Evolutionary conservation across 2,329 filamentous ascomycete genomes (phyloP).

Genomic region (Venturiaceae sp.): DNA sequence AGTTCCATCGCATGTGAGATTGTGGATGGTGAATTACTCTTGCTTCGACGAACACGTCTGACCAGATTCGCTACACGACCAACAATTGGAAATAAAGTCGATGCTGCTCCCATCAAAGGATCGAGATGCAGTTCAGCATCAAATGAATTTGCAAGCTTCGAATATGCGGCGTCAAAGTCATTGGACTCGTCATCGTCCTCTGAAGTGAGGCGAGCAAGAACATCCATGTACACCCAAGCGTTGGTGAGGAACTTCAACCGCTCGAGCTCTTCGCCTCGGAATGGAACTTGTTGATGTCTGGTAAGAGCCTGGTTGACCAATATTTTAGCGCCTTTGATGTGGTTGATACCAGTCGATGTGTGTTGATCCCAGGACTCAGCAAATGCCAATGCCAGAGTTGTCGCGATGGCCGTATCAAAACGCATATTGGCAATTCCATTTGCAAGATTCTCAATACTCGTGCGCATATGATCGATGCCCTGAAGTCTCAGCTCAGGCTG

Average conservation of each 20-base stretch:
- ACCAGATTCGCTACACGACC: slow-evolving; percentile 56
- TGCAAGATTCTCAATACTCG: slow-evolving; percentile 49
- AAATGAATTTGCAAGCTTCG: slow-evolving; percentile 18
- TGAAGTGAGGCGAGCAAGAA: slow-evolving; percentile 58
- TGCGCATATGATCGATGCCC: slow-evolving; percentile 61
- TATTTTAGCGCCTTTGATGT: slow-evolving; percentile 57
- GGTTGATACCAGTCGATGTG: slow-evolving; percentile 58
- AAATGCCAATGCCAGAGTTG: slow-evolving; percentile 59
- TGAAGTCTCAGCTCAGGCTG: slow-evolving; percentile 47
- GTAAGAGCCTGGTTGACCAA: slow-evolving; percentile 51
- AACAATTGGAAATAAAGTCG: slow-evolving; percentile 58
- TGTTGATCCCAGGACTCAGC: slow-evolving; percentile 64
- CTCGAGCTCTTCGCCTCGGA: slow-evolving; percentile 37
- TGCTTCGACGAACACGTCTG: slow-evolving; percentile 47
- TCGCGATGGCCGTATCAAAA: slow-evolving; percentile 56
- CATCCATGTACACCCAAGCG: slow-evolving; percentile 65
- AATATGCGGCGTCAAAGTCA: slow-evolving; percentile 36
- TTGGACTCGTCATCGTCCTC: slow-evolving; percentile 46
- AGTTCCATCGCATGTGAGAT: slow-evolving; percentile 53
- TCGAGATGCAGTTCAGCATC: slow-evolving; percentile 42
- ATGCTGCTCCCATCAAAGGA: slow-evolving; percentile 60
- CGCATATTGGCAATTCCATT: slow-evolving; percentile 54
- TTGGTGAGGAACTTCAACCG: slow-evolving; percentile 60
- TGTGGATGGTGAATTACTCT: slow-evolving; percentile 49
- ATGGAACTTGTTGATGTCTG: slow-evolving; percentile 31